Evolutionary conservation across 257 asterid genomes (phyloP).

Genomic region (Ehretia macrophylla): DNA sequence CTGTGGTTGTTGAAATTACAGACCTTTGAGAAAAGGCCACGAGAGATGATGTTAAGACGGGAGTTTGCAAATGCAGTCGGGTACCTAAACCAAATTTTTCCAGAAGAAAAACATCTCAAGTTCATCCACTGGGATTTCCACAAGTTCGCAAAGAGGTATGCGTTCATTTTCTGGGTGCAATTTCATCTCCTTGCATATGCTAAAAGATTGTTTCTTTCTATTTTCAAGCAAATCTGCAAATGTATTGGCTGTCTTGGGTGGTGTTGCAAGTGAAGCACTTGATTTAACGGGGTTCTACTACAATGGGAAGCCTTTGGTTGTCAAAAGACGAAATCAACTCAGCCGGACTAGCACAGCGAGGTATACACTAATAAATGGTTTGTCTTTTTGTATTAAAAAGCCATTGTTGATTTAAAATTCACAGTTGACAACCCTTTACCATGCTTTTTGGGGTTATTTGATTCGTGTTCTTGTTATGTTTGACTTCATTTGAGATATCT

Average conservation of each 20-base stretch:
- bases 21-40: slow-evolving; percentile 97
- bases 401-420: neutral
- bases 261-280: slow-evolving; percentile 96
- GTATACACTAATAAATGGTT: slow-evolving; percentile 26
- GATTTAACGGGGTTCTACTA: slow-evolving; percentile 91
- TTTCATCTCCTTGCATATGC: slow-evolving; percentile 19
- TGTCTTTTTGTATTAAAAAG: neutral
- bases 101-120: slow-evolving; percentile 74
- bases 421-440: neutral
- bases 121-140: slow-evolving; percentile 99
- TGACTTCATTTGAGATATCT: no score
- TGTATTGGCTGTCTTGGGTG: slow-evolving; percentile 97
- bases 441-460: neutral
- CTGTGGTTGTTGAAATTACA: slow-evolving; percentile 29
- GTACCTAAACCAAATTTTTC: slow-evolving; percentile 84
- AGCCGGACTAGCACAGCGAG: slow-evolving; percentile 81
- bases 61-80: slow-evolving; percentile 97
- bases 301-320: slow-evolving; percentile 69
- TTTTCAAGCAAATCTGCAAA: slow-evolving; percentile 95
- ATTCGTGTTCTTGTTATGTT: no score
- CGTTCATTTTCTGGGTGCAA: slow-evolving; percentile 12
- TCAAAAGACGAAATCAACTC: slow-evolving; percentile 57
- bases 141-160: slow-evolving; percentile 95
- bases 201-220: slow-evolving; percentile 21
- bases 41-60: slow-evolving; percentile 99